Percentiles rank a stretch among this genome's conserved stretches.
phyloP scores from a whole-genome alignment of 192 early-diverging fungal genomes.

The Podila minutissima region DNA sequence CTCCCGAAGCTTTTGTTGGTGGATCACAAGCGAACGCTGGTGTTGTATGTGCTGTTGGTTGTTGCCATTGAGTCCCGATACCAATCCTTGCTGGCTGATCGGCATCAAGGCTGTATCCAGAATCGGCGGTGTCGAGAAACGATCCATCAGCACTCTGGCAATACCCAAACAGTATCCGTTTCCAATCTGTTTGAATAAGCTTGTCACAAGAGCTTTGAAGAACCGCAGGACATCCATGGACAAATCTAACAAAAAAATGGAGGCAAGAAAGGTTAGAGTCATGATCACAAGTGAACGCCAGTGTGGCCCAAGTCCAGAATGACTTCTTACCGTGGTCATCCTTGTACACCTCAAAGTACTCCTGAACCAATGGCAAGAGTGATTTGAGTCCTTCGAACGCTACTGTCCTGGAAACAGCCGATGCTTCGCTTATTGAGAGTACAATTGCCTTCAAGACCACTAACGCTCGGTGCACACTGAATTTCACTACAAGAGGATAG shows the following conservation, averaged over 20 bases:
- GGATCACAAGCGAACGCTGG: conserved; percentile 16
- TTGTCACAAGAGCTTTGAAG: conserved; percentile 21
- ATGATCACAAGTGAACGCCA: background rate
- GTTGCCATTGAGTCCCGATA: background rate
- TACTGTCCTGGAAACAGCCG: conserved; percentile 13
- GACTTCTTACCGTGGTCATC: conserved; percentile 38
- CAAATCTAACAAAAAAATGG: conserved; percentile 5
- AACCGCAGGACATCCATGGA: conserved; percentile 34
- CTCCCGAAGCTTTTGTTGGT: conserved; percentile 16
- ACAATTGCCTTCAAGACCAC: conserved; percentile 12
- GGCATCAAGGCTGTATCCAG: conserved; percentile 17
- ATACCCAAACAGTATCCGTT: conserved; percentile 25
- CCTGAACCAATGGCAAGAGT: conserved; percentile 26
- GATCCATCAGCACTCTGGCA: conserved; percentile 37
- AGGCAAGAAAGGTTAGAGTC: no score
- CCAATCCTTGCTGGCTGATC: background rate
- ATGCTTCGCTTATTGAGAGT: conserved; percentile 21
- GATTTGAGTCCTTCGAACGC: conserved; percentile 33
- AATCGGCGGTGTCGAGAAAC: conserved; percentile 11
- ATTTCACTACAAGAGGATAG: conserved; percentile 18
- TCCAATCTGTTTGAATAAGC: conserved; percentile 23
- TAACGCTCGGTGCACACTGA: conserved; percentile 32
- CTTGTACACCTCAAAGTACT: conserved; percentile 37
- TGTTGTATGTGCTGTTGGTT: conserved; percentile 9
- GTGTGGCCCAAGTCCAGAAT: background rate